Evolutionary conservation across 2,329 filamentous ascomycete species (phyloP).

Genomic region (Exophiala lecanii-corni): DNA sequence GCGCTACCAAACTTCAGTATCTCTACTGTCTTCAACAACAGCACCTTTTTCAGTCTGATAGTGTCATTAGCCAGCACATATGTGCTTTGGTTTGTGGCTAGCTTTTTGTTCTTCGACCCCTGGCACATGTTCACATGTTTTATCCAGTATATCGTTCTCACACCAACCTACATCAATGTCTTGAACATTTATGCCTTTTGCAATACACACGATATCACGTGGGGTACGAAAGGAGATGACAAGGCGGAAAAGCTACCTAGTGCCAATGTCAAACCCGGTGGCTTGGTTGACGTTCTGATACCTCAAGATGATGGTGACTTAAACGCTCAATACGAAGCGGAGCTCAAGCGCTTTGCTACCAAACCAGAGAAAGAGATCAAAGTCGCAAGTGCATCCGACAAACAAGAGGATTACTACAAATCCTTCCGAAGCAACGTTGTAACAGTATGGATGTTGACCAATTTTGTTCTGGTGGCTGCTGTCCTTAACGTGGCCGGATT

Average conservation of each 20-base stretch:
- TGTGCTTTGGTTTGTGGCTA: constrained; percentile 85
- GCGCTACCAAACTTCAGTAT: constrained; percentile 61
- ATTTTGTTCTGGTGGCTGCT: constrained; percentile 79
- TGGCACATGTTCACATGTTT: constrained; percentile 99
- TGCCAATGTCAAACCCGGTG: constrained; percentile 85
- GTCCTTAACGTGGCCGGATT: constrained; percentile 83
- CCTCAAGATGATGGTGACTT: constrained; percentile 89
- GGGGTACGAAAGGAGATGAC: constrained; percentile 97
- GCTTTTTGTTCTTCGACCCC: constrained; percentile 91
- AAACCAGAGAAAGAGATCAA: constrained; percentile 68
- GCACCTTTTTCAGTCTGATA: constrained; percentile 88
- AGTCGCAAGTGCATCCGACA: constrained; percentile 55
- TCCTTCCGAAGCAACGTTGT: constrained; percentile 91
- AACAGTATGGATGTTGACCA: constrained; percentile 92
- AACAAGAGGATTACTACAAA: constrained; percentile 97
- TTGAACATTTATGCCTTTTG: constrained; percentile 99
- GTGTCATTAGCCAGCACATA: constrained; percentile 90
- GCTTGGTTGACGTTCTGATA: constrained; percentile 84
- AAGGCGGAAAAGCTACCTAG: constrained; percentile 86
- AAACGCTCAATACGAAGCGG: constrained; percentile 88
- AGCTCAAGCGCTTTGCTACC: constrained; percentile 66
- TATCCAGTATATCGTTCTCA: constrained; percentile 88
- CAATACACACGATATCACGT: constrained; percentile 95
- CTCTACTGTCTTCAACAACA: constrained; percentile 73
- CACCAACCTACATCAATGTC: constrained; percentile 95